Base-by-base conservation (phyloP, 495 filamentous ascomycete species). In the Neurospora sp. region DNA sequence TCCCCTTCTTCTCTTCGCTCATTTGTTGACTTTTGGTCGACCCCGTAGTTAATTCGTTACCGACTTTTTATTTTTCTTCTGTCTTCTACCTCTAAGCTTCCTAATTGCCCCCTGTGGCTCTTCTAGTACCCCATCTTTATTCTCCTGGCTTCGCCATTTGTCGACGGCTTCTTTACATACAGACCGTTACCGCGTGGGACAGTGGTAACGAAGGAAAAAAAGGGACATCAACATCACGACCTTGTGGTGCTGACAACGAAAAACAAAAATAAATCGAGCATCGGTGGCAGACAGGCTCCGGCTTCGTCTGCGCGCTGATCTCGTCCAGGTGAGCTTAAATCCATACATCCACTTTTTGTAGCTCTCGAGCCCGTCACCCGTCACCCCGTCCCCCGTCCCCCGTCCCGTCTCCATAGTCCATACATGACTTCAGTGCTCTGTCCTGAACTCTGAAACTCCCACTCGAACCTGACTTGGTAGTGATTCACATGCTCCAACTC, bases 251-350 rank as follows among this genome's bases (percentile, higher is more conserved):
- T 66, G 74, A 78, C 78, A 71, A n/a, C n/a, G 73, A 78, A 74
- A 71, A 76, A 77, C 59, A 74, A 72, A 72, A 73, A 72, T 77
- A 77, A 76, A 75, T 75, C 79, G 83, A 86, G 84, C 78, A 78
- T 80, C 82, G 84, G 86, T 81, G 80, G 85, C 85, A 86, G 86
- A 83, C 86, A 66, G 86, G 86, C 78, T 76, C 76, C 73, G 75
- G 74, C 77, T 77, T 86, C 85, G 86, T 88, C 86, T 88, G 86
- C 84, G 14, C 27, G 78, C 83, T 87, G 86, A 81, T 86, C 85
- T 86, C 83, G 77, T 80, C 75, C 79, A 80, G 82, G 86, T 86
- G 82, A 79, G 84, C 77, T 73, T 69, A 70, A 71, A 74, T 73
- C 54, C 72, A 39, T 72, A 31, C 70, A 46, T 39, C 27, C 42